Conservation (phyloP, 2,329 filamentous ascomycete genomes). For the Arthrobotrys sinensis region DNA sequence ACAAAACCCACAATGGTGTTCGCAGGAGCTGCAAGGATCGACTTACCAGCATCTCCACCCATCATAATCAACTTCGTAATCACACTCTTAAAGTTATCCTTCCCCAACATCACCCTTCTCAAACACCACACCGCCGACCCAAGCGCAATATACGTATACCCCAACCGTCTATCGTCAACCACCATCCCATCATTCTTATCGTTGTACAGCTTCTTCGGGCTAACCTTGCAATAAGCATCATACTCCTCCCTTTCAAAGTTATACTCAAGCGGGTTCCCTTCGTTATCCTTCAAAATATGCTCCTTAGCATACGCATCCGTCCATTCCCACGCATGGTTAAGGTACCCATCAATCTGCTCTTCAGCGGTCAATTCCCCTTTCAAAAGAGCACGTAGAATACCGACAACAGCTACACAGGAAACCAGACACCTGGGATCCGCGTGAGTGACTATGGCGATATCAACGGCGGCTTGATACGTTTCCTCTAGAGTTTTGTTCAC, state of each 20-base stretch:
- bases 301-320: conserved; percentile 66
- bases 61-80: conserved; percentile 71
- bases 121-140: conserved; percentile 70
- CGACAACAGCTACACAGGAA: conserved; percentile 70
- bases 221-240: conserved; percentile 66
- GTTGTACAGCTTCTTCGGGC: conserved; percentile 63
- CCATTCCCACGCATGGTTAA: conserved; percentile 69
- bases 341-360: conserved; percentile 68
- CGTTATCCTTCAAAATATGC: conserved; percentile 67
- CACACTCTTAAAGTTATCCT: conserved; percentile 69
- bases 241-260: conserved; percentile 69
- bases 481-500: conserved; percentile 68
- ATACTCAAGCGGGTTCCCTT: conserved; percentile 58
- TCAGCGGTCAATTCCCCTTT: conserved; percentile 69
- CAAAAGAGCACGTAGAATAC: conserved; percentile 70
- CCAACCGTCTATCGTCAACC: conserved; percentile 71
- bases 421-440: conserved; percentile 72
- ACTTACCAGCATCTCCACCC: conserved; percentile 70
- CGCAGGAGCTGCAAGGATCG: background rate
- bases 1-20: background rate
- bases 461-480: conserved; percentile 69
- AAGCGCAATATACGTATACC: conserved; percentile 73
- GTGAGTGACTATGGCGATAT: conserved; percentile 70
- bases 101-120: conserved; percentile 68
- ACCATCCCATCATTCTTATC: conserved; percentile 67